Conservation (phyloP, 495 filamentous ascomycete genomes). For the Talaromyces adpressus region DNA sequence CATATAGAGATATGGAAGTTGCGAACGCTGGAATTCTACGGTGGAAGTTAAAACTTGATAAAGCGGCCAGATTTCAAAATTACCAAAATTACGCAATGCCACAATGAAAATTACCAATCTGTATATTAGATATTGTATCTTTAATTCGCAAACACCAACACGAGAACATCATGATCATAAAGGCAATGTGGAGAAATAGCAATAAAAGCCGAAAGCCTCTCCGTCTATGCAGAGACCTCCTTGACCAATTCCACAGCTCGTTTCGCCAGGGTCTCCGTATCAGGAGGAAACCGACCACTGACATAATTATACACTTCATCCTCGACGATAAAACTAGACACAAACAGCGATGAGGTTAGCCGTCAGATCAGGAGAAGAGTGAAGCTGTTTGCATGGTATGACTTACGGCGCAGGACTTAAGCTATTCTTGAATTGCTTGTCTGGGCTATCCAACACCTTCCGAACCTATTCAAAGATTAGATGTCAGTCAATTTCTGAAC, state of each 20-base stretch:
- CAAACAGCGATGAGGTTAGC: not conserved
- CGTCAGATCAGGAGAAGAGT: not conserved
- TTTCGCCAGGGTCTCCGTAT: slow-evolving; percentile 40
- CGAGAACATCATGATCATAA: not conserved
- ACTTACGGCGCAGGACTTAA: slow-evolving; percentile 41
- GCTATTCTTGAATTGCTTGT: slow-evolving; percentile 41
- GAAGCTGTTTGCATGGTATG: not conserved
- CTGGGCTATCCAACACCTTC: slow-evolving; percentile 34
- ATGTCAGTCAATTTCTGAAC: not conserved
- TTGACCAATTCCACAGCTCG: slow-evolving; percentile 37
- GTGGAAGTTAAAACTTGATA: not conserved
- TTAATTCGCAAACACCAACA: not conserved
- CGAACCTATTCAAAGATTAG: slow-evolving; percentile 25
- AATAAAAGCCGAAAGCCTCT: not conserved
- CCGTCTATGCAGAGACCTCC: not conserved
- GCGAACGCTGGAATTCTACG: not conserved
- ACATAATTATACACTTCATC: slow-evolving; percentile 48
- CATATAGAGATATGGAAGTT: not conserved
- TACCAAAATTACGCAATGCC: not conserved
- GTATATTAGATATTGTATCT: not conserved
- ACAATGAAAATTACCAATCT: not conserved
- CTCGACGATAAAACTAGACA: slow-evolving; percentile 39
- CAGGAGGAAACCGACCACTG: slow-evolving; percentile 42
- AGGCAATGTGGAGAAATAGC: not conserved
- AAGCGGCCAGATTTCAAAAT: not conserved